Percentiles rank a stretch among this genome's conserved stretches.
Conservation (phyloP, 2,329 filamentous ascomycete genomes). For the Fusarium xylarioides region DNA sequence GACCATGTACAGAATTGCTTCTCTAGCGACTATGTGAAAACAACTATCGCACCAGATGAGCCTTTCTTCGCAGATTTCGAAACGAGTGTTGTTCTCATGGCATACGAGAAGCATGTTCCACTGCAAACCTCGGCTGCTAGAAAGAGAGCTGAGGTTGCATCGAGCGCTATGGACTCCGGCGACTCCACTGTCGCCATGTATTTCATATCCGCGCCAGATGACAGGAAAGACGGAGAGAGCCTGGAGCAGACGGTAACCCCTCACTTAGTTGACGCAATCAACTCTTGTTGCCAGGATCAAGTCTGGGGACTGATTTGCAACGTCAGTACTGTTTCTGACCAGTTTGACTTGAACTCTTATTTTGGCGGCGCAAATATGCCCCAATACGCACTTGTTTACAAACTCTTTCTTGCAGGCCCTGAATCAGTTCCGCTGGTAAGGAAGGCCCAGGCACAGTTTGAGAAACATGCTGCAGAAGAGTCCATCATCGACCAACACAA, state of each 20-base stretch:
- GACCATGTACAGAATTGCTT: background rate
- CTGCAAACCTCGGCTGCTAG: background rate
- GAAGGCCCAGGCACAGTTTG: background rate
- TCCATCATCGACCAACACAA: background rate
- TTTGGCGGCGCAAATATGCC: background rate
- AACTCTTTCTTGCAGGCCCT: background rate
- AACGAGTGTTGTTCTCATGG: background rate
- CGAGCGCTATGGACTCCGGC: accelerated
- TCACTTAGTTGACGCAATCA: background rate
- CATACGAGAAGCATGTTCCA: background rate
- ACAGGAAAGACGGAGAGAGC: background rate
- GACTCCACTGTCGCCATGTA: background rate
- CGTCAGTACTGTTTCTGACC: background rate
- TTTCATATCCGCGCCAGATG: background rate
- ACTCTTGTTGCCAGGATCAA: background rate
- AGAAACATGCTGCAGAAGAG: background rate
- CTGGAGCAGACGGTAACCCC: background rate
- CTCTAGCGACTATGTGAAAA: background rate
- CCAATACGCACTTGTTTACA: background rate
- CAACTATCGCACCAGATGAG: background rate
- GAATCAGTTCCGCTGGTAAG: background rate
- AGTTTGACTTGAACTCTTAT: background rate
- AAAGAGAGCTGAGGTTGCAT: accelerated
- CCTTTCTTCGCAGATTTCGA: background rate
- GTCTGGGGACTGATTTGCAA: background rate